These are phyloP conservation scores for Ligustrum vulgare DNA, from an alignment of 257 asterid species.

Conservation along the genomic window DNA sequence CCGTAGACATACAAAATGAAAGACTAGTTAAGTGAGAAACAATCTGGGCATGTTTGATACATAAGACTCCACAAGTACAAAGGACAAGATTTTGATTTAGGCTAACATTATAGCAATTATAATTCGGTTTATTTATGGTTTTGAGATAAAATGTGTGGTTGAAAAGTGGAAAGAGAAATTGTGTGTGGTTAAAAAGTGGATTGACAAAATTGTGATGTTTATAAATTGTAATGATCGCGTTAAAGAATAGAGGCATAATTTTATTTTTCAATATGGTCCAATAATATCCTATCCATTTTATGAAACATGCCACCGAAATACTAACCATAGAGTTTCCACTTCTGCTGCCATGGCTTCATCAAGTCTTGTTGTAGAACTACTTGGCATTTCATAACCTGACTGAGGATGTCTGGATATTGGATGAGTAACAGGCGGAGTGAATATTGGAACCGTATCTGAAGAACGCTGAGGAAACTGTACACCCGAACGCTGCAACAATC, in stretches of 20 bases:
- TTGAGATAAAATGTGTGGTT: too few species aligned
- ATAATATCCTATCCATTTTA: neutral
- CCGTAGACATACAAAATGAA: neutral
- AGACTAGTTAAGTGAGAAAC: neutral
- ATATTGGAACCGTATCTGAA: conserved; percentile 62
- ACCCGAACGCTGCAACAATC: conserved; percentile 68
- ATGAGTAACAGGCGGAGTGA: conserved; percentile 75
- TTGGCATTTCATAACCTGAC: conserved; percentile 94
- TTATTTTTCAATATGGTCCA: neutral
- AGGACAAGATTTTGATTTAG: neutral
- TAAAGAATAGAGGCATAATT: too few species aligned
- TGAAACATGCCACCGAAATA: neutral
- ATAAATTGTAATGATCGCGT: too few species aligned
- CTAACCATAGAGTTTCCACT: conserved; percentile 59
- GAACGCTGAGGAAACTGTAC: conserved; percentile 69
- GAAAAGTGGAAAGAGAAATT: too few species aligned
- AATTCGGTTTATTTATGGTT: too few species aligned
- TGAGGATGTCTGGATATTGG: conserved; percentile 56
- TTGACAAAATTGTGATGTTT: too few species aligned
- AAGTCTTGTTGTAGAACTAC: conserved; percentile 80
- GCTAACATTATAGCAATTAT: too few species aligned
- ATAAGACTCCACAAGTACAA: neutral
- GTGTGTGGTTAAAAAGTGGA: too few species aligned
- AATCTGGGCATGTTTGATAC: neutral
- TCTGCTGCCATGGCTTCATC: conserved; percentile 90